Conservation (phyloP, 2,329 filamentous ascomycete genomes). For the Trichoderma semiorbis region DNA sequence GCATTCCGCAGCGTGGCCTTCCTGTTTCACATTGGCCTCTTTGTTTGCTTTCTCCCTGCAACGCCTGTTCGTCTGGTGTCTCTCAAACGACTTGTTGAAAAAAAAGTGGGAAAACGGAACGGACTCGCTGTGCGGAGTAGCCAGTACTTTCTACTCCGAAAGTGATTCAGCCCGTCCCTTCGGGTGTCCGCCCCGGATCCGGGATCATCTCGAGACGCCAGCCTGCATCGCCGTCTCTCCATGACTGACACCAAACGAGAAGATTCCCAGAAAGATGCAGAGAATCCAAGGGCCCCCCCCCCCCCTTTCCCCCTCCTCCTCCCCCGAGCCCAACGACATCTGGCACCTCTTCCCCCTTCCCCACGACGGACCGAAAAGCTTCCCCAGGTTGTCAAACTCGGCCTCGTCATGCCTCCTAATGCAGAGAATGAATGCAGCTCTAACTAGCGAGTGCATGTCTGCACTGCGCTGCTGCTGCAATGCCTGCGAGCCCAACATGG, state of each 20-base stretch:
- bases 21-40: conserved; percentile 10
- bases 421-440: conserved; percentile 16
- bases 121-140: conserved; percentile 9
- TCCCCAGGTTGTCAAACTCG: conserved; percentile 14
- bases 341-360: background rate
- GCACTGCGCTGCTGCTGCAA: conserved; percentile 6
- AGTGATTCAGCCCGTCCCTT: conserved; percentile 2
- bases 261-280: background rate
- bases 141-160: background rate
- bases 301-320: background rate
- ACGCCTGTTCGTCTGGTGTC: background rate
- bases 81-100: background rate
- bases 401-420: background rate
- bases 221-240: background rate
- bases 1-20: conserved; percentile 8
- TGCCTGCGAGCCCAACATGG: conserved; percentile 16
- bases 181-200: conserved; percentile 14
- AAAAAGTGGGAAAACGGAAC: background rate
- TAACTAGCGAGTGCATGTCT: conserved; percentile 10
- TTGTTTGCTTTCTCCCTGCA: background rate
- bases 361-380: conserved; percentile 17
- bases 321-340: conserved; percentile 2
- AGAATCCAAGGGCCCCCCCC: background rate
- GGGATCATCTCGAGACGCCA: background rate
- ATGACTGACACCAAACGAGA: background rate